Percentiles rank a stretch among this genome's conserved stretches.
phyloP scores from a whole-genome alignment of 2,329 filamentous ascomycete species.

The Fusarium hainanense region DNA sequence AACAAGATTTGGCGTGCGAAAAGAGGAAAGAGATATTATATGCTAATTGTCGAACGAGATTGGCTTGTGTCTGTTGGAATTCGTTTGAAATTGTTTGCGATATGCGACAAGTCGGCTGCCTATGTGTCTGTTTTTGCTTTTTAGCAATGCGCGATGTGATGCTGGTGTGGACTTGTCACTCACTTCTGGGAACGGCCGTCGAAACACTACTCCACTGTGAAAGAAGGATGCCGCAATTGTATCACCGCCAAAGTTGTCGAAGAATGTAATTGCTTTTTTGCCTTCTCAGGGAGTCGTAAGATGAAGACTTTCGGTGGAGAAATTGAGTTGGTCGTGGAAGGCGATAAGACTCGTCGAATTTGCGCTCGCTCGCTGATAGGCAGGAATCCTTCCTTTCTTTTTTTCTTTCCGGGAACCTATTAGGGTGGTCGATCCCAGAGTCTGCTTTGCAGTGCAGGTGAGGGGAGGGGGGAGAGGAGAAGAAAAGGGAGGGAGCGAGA shows the following conservation, averaged over 20 bases:
- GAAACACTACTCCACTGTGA: constrained; percentile 33
- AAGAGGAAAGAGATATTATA: constrained; percentile 29
- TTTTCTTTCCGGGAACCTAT: constrained; percentile 3
- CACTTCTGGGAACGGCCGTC: constrained; percentile 36
- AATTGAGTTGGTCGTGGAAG: constrained; percentile 11
- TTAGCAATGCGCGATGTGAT: constrained; percentile 44
- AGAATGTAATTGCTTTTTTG: constrained; percentile 45
- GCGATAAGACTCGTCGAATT: constrained; percentile 29
- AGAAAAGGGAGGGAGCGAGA: constrained; percentile 9
- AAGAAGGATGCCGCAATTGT: constrained; percentile 40
- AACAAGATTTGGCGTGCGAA: constrained; percentile 21
- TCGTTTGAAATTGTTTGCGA: constrained; percentile 21
- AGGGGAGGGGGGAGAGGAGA: constrained; percentile 1
- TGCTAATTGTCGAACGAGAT: constrained; percentile 14
- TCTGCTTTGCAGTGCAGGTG: constrained; percentile 11
- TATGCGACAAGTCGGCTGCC: constrained; percentile 40
- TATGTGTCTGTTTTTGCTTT: constrained; percentile 43
- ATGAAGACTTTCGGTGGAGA: constrained; percentile 32
- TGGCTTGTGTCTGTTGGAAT: constrained; percentile 10
- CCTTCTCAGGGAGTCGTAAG: constrained; percentile 32
- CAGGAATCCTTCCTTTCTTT: constrained; percentile 18
- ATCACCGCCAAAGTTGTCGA: constrained; percentile 38
- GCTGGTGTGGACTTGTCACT: constrained; percentile 39
- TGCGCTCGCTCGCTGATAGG: constrained; percentile 31
- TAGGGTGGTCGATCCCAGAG: constrained; percentile 22